Conservation (phyloP, 208 protist species). For the Angomonas deanei region DNA sequence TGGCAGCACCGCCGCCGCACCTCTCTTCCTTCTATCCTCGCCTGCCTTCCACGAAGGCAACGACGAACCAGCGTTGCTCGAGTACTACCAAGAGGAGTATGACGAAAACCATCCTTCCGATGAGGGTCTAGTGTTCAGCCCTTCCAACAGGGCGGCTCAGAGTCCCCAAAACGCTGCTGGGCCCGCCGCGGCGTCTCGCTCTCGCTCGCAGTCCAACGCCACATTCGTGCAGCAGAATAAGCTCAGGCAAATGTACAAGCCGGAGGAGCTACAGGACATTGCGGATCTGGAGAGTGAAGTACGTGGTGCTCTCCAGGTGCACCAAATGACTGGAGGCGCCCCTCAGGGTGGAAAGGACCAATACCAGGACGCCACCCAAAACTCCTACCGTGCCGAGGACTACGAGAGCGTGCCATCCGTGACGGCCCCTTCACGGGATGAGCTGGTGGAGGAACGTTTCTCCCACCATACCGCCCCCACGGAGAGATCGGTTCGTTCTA, state of each 20-base stretch:
- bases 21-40: constrained; percentile 29
- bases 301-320: constrained; percentile 27
- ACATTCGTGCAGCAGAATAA: constrained; percentile 30
- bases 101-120: background rate
- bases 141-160: constrained; percentile 11
- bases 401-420: constrained; percentile 3
- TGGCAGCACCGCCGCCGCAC: constrained; percentile 15
- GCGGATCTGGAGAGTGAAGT: constrained; percentile 56
- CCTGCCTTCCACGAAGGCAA: constrained; percentile 14
- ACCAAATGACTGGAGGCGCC: constrained; percentile 10
- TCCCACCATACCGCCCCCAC: background rate
- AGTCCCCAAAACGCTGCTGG: background rate
- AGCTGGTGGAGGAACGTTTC: background rate
- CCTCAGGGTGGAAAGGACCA: constrained; percentile 2
- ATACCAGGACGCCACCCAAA: constrained; percentile 3
- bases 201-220: constrained; percentile 13
- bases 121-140: constrained; percentile 26
- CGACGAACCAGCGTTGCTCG: background rate
- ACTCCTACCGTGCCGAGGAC: constrained; percentile 7
- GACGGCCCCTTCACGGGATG: background rate
- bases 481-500: background rate
- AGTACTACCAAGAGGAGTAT: constrained; percentile 16
- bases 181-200: constrained; percentile 17
- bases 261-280: constrained; percentile 44
- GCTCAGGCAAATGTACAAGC: constrained; percentile 41